phyloP scores from a whole-genome alignment of 1,139 yeast species.

The Taphrina wiesneri region DNA sequence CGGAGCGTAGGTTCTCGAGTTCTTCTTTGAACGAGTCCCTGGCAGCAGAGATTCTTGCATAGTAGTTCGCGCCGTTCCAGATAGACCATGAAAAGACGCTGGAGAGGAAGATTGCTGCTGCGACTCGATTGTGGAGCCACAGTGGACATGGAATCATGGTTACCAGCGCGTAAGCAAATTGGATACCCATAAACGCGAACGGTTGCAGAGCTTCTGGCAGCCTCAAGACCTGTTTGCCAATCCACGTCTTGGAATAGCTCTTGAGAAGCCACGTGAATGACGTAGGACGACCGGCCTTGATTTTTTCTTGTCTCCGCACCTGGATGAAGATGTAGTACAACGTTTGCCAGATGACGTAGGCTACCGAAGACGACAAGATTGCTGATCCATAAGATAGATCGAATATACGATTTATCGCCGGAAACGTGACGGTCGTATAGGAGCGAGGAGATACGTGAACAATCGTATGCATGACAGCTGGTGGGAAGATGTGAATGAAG shows the following conservation, averaged over 20 bases:
- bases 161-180: conserved; percentile 79
- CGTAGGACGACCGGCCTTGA: conserved; percentile 81
- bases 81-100: conserved; percentile 76
- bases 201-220: conserved; percentile 84
- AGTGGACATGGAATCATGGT: conserved; percentile 89
- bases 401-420: conserved; percentile 70
- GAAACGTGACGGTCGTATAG: conserved; percentile 61
- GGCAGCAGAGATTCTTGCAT: conserved; percentile 86
- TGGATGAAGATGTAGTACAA: conserved; percentile 90
- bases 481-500: conserved; percentile 88
- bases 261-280: conserved; percentile 73
- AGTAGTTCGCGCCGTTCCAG: conserved; percentile 92
- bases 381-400: conserved; percentile 75
- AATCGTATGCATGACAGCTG: conserved; percentile 80
- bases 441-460: conserved; percentile 67
- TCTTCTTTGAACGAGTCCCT: conserved; percentile 69
- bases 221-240: conserved; percentile 79
- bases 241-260: conserved; percentile 60
- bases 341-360: conserved; percentile 89
- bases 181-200: conserved; percentile 79
- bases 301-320: conserved; percentile 71
- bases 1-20: conserved; percentile 66
- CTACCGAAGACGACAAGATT: conserved; percentile 73
- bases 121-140: conserved; percentile 69
- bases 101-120: conserved; percentile 68